Conservation (phyloP, 129 eudicot genomes). For the Scalesia atractyloides region DNA sequence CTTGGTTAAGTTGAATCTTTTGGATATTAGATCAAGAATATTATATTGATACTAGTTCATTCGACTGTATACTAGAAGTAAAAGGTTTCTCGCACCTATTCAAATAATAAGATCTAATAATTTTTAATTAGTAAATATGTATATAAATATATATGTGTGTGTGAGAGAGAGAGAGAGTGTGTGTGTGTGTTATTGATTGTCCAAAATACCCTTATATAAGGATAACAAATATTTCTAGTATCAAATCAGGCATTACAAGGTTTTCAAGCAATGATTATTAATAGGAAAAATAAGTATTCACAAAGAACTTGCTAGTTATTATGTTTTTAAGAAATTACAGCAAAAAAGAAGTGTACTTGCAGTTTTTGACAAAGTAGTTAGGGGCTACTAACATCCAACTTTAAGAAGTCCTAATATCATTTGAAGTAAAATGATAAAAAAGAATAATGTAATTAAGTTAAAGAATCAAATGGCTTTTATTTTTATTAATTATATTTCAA, state of each 20-base stretch:
- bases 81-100: neutral
- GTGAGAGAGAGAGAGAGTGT: no score
- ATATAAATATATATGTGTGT: no score
- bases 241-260: no score
- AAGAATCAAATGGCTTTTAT: neutral
- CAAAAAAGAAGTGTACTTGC: neutral
- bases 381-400: neutral
- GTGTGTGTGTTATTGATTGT: no score
- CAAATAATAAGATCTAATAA: neutral
- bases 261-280: no score
- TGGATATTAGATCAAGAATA: no score
- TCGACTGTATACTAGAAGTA: neutral
- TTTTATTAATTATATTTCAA: no score
- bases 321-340: neutral
- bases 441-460: neutral
- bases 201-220: no score
- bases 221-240: no score
- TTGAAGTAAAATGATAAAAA: neutral
- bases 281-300: no score
- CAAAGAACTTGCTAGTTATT: neutral
- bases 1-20: neutral
- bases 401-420: neutral
- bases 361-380: neutral
- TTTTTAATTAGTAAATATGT: neutral
- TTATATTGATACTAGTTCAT: no score